Evolutionary conservation across 2,329 filamentous ascomycete species (phyloP), one percentile per base, ranked within the genome.

Genomic region (Sordariomycetes sp.): DNA sequence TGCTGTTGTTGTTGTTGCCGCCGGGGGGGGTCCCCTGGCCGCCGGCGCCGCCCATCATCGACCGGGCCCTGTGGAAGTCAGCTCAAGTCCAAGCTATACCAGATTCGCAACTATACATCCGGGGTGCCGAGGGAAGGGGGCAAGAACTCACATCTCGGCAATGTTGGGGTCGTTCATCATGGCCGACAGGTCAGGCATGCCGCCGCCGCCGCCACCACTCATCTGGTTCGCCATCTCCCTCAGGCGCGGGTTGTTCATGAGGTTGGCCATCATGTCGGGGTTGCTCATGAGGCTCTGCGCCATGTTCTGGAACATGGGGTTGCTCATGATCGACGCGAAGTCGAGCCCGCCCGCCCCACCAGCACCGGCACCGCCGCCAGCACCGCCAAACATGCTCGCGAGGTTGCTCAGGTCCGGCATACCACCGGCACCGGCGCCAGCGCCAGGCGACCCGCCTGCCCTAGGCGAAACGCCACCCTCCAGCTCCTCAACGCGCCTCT

Each of bases 291-390:
- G 73, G 72, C 89, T 96, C 76, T 96, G 90, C 4, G 94, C 94
- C 90, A 97, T 96, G 74, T 81, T 88, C 55, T 90, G 84, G 74
- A 99, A 95, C 94, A 97, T 97, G 58, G 94, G 94, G 76, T 97
- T 99, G 77, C 78, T 90, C 90, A 97, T 95, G 70, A 99, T 85
- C 61, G 82, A 82, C 62, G 82, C 74, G 25, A 99, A 76, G 70
- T 97, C 92, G 13, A 91, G 90, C 87, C 96, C 94, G 57, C 89
- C 89, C 55, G 86, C 86, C 8, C 76, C 84, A 22, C 80, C 85
- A 5, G 81, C 85, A 10, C 73, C 82, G 28, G 73, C 78, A 15
- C 77, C 83, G 25, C 77, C 84, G 20, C 73, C 77, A 15, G 76
- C 78, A n/a, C 77, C 77, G 48, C 84, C 85, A 62, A 91, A 77